A percentile compares a stretch with the other conserved stretches of the same genome.
These are phyloP conservation scores for Euphorbia schlechtendalii DNA, from an alignment of 441 rosid genomes.

Conservation along the genomic window DNA sequence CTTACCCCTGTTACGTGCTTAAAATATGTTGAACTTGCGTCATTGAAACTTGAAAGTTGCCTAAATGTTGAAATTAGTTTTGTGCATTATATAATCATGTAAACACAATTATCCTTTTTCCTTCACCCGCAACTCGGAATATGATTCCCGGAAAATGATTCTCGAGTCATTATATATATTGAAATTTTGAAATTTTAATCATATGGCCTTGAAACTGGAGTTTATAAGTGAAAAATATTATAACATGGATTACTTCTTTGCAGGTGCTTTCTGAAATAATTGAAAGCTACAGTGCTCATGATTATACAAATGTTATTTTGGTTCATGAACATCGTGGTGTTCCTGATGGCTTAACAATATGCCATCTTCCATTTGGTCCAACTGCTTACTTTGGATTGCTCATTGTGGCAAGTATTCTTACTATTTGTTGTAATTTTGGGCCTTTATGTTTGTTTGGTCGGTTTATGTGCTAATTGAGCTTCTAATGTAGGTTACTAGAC, in stretches of 20 bases:
- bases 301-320: conserved; percentile 80
- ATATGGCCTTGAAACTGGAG: background rate
- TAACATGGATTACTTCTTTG: conserved; percentile 10
- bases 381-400: conserved; percentile 29
- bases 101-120: background rate
- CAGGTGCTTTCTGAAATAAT: conserved; percentile 89
- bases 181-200: background rate
- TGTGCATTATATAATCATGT: background rate
- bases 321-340: conserved; percentile 93
- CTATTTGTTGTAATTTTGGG: conserved; percentile 10
- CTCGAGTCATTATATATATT: background rate
- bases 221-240: background rate
- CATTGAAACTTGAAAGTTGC: background rate
- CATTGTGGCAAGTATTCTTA: conserved; percentile 67
- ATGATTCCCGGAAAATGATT: too few relatives aligned
- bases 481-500: conserved; percentile 67
- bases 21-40: too few relatives aligned
- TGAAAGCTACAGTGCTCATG: conserved; percentile 80
- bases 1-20: background rate
- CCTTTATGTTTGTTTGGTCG: conserved; percentile 3
- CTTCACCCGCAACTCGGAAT: background rate
- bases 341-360: conserved; percentile 74
- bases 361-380: conserved; percentile 58
- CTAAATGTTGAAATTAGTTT: background rate
- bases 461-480: conserved; percentile 15